Conservation (phyloP, 176 grass and related monocot genomes). For the Oryza coarctata region DNA sequence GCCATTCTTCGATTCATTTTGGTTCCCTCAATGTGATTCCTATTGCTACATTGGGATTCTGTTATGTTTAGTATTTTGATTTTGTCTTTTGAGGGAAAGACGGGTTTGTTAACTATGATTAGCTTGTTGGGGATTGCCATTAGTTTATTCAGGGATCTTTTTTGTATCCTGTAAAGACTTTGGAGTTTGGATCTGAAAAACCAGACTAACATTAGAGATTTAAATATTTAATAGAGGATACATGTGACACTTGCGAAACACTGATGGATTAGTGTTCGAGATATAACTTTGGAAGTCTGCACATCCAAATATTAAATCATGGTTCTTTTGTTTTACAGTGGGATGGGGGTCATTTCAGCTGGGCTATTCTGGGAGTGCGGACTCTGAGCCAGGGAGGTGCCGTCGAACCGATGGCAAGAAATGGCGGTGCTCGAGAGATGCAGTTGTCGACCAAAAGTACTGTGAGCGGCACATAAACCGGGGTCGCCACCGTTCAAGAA, state of each 20-base stretch:
- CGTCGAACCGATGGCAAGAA: conserved; percentile 18
- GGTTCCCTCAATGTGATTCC: neutral
- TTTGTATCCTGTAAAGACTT: neutral
- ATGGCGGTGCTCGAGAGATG: conserved; percentile 18
- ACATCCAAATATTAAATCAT: neutral
- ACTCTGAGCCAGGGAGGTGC: neutral
- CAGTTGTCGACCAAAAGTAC: conserved; percentile 11
- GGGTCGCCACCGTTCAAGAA: conserved; percentile 12
- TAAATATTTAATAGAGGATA: neutral
- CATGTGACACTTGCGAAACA: neutral
- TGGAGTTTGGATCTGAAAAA: neutral
- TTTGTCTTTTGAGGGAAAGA: conserved; percentile 19
- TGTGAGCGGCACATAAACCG: conserved; percentile 8
- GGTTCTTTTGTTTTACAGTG: neutral
- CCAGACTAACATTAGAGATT: neutral
- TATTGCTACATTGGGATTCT: conserved; percentile 7
- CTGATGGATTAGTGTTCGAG: neutral
- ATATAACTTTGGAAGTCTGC: neutral
- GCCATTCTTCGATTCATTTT: neutral
- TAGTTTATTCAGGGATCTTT: conserved; percentile 11
- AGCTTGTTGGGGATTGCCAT: conserved; percentile 9
- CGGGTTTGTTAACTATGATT: conserved; percentile 9
- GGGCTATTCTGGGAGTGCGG: conserved; percentile 6
- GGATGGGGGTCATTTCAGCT: conserved; percentile 6
- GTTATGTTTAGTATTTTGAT: neutral